Evolutionary conservation across 2,329 filamentous ascomycete species (phyloP), one percentile per base, ranked within the genome.

Genomic region (Pseudocercospora macadamiae): DNA sequence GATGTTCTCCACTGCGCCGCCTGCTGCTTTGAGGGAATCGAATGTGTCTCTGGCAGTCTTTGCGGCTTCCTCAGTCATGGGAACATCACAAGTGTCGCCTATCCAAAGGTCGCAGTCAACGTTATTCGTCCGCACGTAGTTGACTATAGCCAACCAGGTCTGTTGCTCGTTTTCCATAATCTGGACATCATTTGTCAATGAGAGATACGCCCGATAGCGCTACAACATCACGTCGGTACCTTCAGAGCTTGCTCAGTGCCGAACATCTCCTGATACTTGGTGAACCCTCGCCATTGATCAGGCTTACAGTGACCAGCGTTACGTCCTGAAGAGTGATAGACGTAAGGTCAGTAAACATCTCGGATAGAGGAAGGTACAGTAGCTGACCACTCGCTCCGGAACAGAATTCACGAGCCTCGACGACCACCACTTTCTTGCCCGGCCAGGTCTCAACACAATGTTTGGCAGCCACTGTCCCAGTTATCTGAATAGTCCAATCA

Each of bases 331-430:
- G n/a, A n/a, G n/a, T n/a, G n/a, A n/a, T n/a, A n/a, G n/a, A n/a
- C n/a, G n/a, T n/a, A n/a, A n/a, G n/a, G n/a, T n/a, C n/a, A n/a
- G n/a, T n/a, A n/a, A n/a, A n/a, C n/a, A n/a, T n/a, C n/a, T n/a
- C n/a, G n/a, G n/a, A n/a, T n/a, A n/a, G n/a, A n/a, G n/a, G n/a
- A n/a, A n/a, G n/a, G n/a, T n/a, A n/a, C n/a, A n/a, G n/a, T n/a
- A n/a, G n/a, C n/a, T n/a, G n/a, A n/a, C n/a, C n/a, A n/a, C n/a
- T 93, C 16, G 90, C 90, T 16, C 89, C 89, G 83, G 84, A 91
- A 70, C 89, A 92, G 3, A 86, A 88, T 77, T 93, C 89, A 66
- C 90, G 80, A 16, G 89, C 89, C 75, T 93, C 90, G 4, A 93
- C 78, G 77, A 93, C 82, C 10, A 92, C 78, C 4, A 91, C 81